Evolutionary conservation across 2,329 filamentous ascomycete genomes (phyloP).

Genomic region (Teratosphaeria zuluensis): DNA sequence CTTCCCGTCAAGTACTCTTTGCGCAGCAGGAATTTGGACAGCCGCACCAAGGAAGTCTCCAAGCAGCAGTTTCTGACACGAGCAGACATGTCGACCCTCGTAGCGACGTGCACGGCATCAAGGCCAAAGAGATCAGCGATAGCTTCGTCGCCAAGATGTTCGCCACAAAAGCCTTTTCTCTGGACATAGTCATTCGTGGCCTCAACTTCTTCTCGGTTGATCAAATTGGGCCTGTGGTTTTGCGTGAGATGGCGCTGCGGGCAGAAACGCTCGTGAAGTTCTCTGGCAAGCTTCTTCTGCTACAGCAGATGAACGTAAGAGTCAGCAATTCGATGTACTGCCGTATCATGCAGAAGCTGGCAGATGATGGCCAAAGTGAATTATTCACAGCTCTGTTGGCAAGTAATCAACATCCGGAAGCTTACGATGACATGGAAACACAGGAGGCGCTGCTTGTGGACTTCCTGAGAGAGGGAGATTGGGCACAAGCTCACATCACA

Average conservation of each 20-base stretch:
- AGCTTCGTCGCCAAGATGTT: conserved; percentile 70
- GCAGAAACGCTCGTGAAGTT: conserved; percentile 49
- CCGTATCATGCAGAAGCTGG: conserved; percentile 55
- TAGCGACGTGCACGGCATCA: conserved; percentile 34
- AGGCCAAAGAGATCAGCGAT: conserved; percentile 49
- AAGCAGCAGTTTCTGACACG: conserved; percentile 9
- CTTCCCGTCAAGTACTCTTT: conserved; percentile 13
- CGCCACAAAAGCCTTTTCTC: conserved; percentile 62
- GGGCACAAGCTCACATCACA: conserved; percentile 45
- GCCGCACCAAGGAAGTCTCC: too few relatives aligned
- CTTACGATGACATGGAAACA: conserved; percentile 45
- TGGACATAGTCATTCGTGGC: conserved; percentile 62
- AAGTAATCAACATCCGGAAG: conserved; percentile 57
- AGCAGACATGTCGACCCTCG: conserved; percentile 16
- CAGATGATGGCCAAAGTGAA: conserved; percentile 44
- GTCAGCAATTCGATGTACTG: conserved; percentile 56
- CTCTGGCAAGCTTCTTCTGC: conserved; percentile 47
- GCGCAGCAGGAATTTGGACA: neutral
- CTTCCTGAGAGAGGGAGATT: conserved; percentile 44
- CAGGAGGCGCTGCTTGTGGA: conserved; percentile 46
- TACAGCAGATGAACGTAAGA: conserved; percentile 54
- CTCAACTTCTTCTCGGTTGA: conserved; percentile 62
- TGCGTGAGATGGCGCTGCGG: conserved; percentile 67
- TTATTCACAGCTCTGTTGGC: conserved; percentile 44
- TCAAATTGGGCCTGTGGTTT: conserved; percentile 62